Base-by-base conservation (phyloP, 805 yeast species). In the Danielia oregonensis region DNA sequence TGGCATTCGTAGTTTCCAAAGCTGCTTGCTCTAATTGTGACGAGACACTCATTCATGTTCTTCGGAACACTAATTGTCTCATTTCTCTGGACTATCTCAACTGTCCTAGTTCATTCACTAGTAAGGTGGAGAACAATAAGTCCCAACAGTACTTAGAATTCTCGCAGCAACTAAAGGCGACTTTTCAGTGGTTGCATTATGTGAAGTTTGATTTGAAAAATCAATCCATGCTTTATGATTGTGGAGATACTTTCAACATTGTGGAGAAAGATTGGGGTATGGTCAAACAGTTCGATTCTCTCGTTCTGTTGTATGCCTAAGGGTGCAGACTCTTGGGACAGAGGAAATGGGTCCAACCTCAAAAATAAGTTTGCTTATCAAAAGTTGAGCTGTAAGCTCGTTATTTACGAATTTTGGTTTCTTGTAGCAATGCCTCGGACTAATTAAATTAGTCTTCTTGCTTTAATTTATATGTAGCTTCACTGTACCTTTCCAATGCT, bases 401-500 rank as follows among this genome's bases (percentile, higher is more conserved):
- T n/a, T n/a, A n/a, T n/a, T n/a, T n/a, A n/a, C n/a, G n/a, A n/a
- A n/a, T n/a, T n/a, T n/a, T n/a, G n/a, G n/a, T n/a, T n/a, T n/a
- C n/a, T n/a, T n/a, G n/a, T n/a, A n/a, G n/a, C n/a, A n/a, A n/a
- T n/a, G n/a, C n/a, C n/a, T n/a, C n/a, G n/a, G n/a, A n/a, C n/a
- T n/a, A n/a, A n/a, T n/a, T n/a, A n/a, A n/a, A n/a, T n/a, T n/a
- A n/a, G n/a, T n/a, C n/a, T n/a, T n/a, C n/a, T 11, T 24, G 11
- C 14, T 24, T 11, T 11, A 6, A 6, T 24, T n/a, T 24, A 8
- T 24, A 7, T 24, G 26, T 13, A 3, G 69, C 70, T 14, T 59
- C 63, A 32, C 59, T 63, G 40, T 57, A 71, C 17, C 67, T 54
- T 17, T 66, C 67, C 14, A 71, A 48, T 1, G 74, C 72, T 22